Conservation (phyloP, 2,329 filamentous ascomycete genomes). For the Colletotrichum higginsianum region DNA sequence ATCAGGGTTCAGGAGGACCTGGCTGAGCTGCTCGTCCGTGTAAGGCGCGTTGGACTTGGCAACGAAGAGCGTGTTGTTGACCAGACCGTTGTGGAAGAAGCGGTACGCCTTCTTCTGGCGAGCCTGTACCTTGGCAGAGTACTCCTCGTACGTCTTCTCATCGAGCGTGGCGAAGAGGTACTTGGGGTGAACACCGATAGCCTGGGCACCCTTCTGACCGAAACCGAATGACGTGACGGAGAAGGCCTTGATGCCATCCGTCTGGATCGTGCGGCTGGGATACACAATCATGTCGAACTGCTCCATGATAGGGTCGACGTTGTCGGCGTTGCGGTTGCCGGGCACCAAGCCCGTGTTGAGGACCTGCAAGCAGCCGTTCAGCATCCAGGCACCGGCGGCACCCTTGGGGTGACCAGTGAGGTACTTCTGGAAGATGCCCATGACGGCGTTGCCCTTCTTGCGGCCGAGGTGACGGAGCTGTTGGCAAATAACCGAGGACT, state of each 20-base stretch:
- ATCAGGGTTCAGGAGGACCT: conserved; percentile 93
- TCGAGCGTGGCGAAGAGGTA: conserved; percentile 97
- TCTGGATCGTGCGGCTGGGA: conserved; percentile 94
- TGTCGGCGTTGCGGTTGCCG: conserved; percentile 98
- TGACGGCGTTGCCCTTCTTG: conserved; percentile 93
- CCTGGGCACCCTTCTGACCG: conserved; percentile 98
- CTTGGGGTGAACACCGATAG: conserved; percentile 95
- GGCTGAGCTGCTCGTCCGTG: conserved; percentile 86
- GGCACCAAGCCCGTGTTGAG: conserved; percentile 95
- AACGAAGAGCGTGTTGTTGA: conserved; percentile 98
- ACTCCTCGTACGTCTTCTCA: conserved; percentile 83
- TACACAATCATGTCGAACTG: conserved; percentile 98
- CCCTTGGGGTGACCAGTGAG: conserved; percentile 99
- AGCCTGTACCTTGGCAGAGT: conserved; percentile 89
- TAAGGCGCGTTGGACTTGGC: conserved; percentile 95
- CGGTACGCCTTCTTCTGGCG: conserved; percentile 99
- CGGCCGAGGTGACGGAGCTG: conserved; percentile 96
- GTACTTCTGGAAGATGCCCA: conserved; percentile 99
- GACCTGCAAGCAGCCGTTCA: conserved; percentile 97
- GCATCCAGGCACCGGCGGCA: conserved; percentile 99
- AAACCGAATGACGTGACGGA: conserved; percentile 99
- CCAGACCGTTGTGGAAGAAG: conserved; percentile 97
- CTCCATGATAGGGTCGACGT: conserved; percentile 96
- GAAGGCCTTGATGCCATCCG: conserved; percentile 98
- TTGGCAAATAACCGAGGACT: conserved; percentile 96